A percentile compares a stretch with the other conserved stretches of the same genome.
phyloP scores from a whole-genome alignment of 176 grass and related monocot species.

The Hordeum marinum region DNA sequence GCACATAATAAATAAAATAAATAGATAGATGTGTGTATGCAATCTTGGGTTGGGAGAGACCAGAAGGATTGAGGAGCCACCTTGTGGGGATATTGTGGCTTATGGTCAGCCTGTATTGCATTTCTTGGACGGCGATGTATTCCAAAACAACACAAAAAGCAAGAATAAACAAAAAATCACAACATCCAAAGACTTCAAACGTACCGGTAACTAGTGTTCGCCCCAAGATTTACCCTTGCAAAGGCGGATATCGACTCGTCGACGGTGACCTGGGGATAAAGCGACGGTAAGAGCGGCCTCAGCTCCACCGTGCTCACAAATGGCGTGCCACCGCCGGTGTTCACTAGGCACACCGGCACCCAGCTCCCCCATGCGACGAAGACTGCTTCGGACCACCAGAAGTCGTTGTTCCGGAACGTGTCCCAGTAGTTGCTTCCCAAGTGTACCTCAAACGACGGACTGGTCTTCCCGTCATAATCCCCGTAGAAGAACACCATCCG shows the following conservation, averaged over 20 bases:
- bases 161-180: no score
- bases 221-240: neutral
- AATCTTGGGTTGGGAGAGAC: no score
- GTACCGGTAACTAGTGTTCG: neutral
- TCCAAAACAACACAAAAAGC: no score
- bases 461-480: conserved; percentile 29
- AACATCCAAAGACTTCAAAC: neutral
- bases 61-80: no score
- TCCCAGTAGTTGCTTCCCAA: conserved; percentile 7
- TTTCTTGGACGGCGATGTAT: no score
- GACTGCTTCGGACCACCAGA: neutral
- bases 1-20: no score
- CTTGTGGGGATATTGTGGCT: no score
- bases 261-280: neutral
- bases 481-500: neutral
- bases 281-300: neutral
- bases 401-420: neutral
- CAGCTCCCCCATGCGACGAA: neutral
- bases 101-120: no score
- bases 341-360: conserved; percentile 32
- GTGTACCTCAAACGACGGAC: conserved; percentile 8
- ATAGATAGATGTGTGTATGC: no score
- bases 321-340: conserved; percentile 28
- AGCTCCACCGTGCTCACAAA: conserved; percentile 28
- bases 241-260: neutral